phyloP scores from a whole-genome alignment of 495 filamentous ascomycete species.

The Neurospora sp. region DNA sequence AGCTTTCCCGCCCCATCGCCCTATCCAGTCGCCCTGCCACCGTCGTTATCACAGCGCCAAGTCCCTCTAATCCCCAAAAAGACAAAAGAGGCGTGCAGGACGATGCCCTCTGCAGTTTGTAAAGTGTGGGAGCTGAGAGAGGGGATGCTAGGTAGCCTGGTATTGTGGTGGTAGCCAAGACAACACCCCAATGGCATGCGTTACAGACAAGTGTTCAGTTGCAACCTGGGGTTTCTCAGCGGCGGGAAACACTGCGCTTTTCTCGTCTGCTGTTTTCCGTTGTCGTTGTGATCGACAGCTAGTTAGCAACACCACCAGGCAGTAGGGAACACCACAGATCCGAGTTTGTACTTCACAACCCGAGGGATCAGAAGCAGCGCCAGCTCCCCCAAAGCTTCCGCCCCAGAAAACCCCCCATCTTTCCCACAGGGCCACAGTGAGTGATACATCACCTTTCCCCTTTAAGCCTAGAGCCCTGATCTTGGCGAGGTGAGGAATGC shows the following conservation, averaged over 20 bases:
- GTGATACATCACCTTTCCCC: background rate
- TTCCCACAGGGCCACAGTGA: background rate
- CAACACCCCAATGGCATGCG: too few relatives aligned
- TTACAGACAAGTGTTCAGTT: background rate
- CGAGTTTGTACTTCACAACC: background rate
- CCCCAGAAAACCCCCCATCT: background rate
- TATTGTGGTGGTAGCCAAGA: background rate
- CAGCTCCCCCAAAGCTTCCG: background rate
- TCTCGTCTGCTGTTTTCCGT: background rate
- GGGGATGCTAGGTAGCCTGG: background rate
- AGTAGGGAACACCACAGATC: background rate
- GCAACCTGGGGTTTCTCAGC: background rate
- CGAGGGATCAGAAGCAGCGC: background rate
- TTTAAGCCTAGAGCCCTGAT: background rate
- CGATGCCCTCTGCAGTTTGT: background rate
- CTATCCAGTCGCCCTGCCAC: background rate
- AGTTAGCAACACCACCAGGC: background rate
- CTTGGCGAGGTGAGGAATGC: background rate
- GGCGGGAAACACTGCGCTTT: background rate
- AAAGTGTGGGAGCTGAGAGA: background rate
- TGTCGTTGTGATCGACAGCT: background rate
- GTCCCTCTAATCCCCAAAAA: background rate
- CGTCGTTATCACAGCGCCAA: background rate
- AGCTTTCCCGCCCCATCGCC: background rate
- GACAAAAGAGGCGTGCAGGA: background rate